A percentile compares a stretch with the other conserved stretches of the same genome.
Evolutionary conservation across 768 basidiomycete genomes (phyloP).

Genomic region (Zangia roseola): DNA sequence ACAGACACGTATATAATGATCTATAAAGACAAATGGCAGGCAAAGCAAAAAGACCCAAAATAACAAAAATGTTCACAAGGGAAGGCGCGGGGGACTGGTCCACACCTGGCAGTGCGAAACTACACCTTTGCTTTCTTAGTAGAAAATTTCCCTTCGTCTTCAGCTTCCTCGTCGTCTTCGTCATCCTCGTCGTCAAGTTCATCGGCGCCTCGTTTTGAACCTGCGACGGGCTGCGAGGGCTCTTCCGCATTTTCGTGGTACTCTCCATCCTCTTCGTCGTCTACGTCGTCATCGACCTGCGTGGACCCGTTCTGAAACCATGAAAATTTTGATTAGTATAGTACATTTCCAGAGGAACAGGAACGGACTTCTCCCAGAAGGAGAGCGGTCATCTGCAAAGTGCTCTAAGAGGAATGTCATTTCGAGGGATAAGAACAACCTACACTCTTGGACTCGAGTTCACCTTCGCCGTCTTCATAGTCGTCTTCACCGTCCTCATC

Average conservation of each 20-base stretch:
- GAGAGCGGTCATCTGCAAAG: conserved; percentile 24
- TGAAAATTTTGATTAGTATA: neutral
- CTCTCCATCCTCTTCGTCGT: conserved; percentile 24
- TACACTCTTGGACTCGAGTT: conserved; percentile 10
- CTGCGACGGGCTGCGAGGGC: conserved; percentile 5
- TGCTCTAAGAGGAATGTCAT: neutral
- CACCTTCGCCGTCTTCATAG: neutral
- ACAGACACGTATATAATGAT: conserved; percentile 9
- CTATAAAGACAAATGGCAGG: conserved; percentile 12
- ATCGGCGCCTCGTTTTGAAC: conserved; percentile 27
- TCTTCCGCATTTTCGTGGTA: conserved; percentile 12
- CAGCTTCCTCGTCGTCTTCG: conserved; percentile 5
- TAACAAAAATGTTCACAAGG: neutral
- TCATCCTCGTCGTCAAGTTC: conserved; percentile 21
- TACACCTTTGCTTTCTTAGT: conserved; percentile 30
- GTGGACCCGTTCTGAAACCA: conserved; percentile 17
- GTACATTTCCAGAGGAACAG: neutral
- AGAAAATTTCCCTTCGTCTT: conserved; percentile 2
- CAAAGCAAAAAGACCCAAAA: neutral
- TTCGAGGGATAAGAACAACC: neutral
- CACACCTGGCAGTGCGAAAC: neutral
- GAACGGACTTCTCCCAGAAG: conserved; percentile 21
- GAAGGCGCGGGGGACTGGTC: neutral
- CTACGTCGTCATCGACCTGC: conserved; percentile 13
- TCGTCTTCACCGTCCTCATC: conserved; percentile 20